A percentile compares a stretch with the other conserved stretches of the same genome.
Conservation (phyloP, 208 protist genomes). For the Acanthamoeba lenticulata region DNA sequence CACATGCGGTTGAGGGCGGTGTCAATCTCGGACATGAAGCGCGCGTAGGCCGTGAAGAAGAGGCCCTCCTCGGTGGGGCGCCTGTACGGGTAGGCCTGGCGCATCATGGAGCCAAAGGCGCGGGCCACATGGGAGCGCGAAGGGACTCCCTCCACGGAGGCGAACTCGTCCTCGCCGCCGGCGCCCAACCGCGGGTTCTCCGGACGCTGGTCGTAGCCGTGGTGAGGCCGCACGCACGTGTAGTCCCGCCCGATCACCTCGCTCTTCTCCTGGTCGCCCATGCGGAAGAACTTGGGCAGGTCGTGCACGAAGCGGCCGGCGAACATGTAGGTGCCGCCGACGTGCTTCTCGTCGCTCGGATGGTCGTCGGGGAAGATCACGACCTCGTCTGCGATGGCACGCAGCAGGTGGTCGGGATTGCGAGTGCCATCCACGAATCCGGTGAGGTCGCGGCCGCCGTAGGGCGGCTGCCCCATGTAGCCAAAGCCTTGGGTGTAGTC, state of each 20-base stretch:
- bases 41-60: conserved; percentile 46
- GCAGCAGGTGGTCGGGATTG: conserved; percentile 52
- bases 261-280: conserved; percentile 25
- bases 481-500: neutral
- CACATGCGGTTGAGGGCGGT: conserved; percentile 54
- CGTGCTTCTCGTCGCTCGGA: conserved; percentile 23
- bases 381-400: conserved; percentile 38
- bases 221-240: neutral
- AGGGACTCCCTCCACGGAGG: neutral
- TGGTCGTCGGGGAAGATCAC: conserved; percentile 59
- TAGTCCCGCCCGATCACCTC: conserved; percentile 61
- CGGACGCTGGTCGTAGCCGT: conserved; percentile 31
- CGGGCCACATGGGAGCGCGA: neutral
- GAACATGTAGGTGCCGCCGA: conserved; percentile 61
- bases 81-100: conserved; percentile 35
- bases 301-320: conserved; percentile 65
- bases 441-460: conserved; percentile 5
- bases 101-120: conserved; percentile 40
- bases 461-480: conserved; percentile 32
- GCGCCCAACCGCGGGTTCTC: conserved; percentile 37
- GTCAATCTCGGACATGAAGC: conserved; percentile 55
- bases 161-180: conserved; percentile 23
- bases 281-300: conserved; percentile 44
- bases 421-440: conserved; percentile 60
- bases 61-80: conserved; percentile 18